Conservation (phyloP, 2,329 filamentous ascomycete genomes). For the Atkinsonella hypoxylon region DNA sequence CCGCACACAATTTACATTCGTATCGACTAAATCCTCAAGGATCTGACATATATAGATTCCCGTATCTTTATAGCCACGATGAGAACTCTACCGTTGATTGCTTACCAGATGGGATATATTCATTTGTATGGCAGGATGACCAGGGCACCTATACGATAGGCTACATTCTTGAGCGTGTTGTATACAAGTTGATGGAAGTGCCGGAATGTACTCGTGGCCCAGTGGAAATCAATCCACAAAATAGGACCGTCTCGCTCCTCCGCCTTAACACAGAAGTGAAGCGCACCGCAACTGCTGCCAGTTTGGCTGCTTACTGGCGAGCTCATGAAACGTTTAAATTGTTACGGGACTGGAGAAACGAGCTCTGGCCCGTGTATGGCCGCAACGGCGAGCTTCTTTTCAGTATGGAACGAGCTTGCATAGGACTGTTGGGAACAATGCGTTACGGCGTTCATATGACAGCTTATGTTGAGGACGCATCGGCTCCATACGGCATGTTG, state of each 20-base stretch:
- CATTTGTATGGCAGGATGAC: conserved; percentile 49
- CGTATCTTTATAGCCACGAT: conserved; percentile 55
- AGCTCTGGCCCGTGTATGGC: conserved; percentile 68
- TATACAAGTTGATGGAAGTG: conserved; percentile 34
- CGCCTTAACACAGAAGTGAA: conserved; percentile 42
- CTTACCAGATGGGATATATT: conserved; percentile 51
- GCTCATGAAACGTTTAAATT: conserved; percentile 60
- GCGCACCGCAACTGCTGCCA: not conserved
- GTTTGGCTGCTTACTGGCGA: conserved; percentile 45
- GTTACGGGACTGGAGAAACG: conserved; percentile 67
- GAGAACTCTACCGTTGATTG: conserved; percentile 45
- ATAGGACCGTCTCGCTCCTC: conserved; percentile 53
- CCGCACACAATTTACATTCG: no score
- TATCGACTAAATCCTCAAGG: no score
- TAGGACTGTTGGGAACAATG: conserved; percentile 61
- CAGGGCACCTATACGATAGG: conserved; percentile 54
- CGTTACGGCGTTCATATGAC: conserved; percentile 77
- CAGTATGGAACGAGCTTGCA: conserved; percentile 65
- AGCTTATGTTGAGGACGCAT: conserved; percentile 45
- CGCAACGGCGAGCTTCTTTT: conserved; percentile 52
- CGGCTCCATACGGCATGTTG: conserved; percentile 44
- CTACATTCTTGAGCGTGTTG: conserved; percentile 40
- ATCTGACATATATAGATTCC: conserved; percentile 46
- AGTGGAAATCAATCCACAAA: conserved; percentile 46
- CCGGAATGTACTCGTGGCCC: conserved; percentile 41